Evolutionary conservation across 148 eudicot genomes (phyloP), one percentile per base, ranked within the genome.

Genomic region (Rhododendron kiyosumense): DNA sequence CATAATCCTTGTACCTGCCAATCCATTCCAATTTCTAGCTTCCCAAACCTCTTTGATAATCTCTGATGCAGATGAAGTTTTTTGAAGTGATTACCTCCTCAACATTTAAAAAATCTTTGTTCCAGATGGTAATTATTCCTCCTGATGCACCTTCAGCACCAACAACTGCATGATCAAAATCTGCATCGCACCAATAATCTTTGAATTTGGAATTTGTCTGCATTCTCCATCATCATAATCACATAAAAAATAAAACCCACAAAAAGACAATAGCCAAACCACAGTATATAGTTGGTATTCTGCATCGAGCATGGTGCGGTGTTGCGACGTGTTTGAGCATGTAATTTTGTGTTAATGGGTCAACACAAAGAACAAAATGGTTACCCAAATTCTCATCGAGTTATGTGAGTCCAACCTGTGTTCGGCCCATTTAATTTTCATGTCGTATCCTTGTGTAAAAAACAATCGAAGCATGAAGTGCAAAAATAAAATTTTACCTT

Each of bases 401-500:
- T 65, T 65, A n/a, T 1, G 26, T 0, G 12, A n/a, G 32, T 26
- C 1, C 32, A 65, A 65, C 11, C 14, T 10, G 2, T 63, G 24
- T 24, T 63, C 28, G 12, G 10, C 12, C 32, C 73, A 65, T 65
- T 26, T 65, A 65, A 26, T n/a, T 65, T 65, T 26, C 4, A 10
- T 65, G 59, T 15, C 18, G 6, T 54, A 54, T 54, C 59, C 59
- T 45, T 8, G 48, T 45, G 48, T 45, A 45, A 45, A 45, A 63
- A n/a, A 65, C 28, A 2, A 32, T 65, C 14, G 13, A 65, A 65
- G 14, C 32, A 65, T 9, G 73, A 65, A 79, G 32, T 5, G 13
- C 26, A 79, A 14, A 45, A 28, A 6, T 4, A 8, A 3, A 46
- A 7, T 12, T 32, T 48, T 91, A 95, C 98, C 98, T 92, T 95